Evolutionary conservation across 1,139 yeast species (phyloP), one percentile per base, ranked within the genome.

Genomic region (Candida sanyaensis): DNA sequence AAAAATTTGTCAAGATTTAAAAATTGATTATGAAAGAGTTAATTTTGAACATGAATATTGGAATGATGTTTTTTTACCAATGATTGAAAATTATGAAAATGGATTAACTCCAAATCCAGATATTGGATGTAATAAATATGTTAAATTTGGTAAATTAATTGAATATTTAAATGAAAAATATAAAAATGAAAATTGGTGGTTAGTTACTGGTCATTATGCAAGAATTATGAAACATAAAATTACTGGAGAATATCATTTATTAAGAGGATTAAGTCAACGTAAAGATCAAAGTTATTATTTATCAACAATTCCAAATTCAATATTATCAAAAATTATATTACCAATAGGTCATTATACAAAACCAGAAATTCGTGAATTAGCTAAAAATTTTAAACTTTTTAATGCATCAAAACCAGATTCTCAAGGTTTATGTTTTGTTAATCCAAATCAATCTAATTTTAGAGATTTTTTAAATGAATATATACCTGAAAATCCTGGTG

Each of bases 71-170:
- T 93, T 93, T 64, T 85, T 81, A 58, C 99, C 99, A 1, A 93
- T 93, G 97, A 69, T 93, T 37, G 80, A 79, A 4, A 75, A 75
- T 60, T 93, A 92, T 62, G 69, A 75, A 42, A 61, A 54, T 10
- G 99, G 99, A 0, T 59, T 77, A 36, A 93, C 99, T 0, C 99
- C 99, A 0, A 95, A 95, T 57, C 99, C 99, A 0, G 99, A 93
- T 62, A 84, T 92, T 24, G 83, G 86, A 28, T 93, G 99, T 64
- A 93, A 93, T 63, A 77, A 81, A 50, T 79, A 81, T 60, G 87
- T 93, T 57, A 93, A 93, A 63, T 93, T 93, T 69, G 99, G 99
- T 1, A 78, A 75, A 47, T 73, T 93, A 65, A 65, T 83, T 6
- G 79, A 83, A 13, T 77, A 83, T 59, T 65, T 91, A 37, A 66